Evolutionary conservation across 2,329 filamentous ascomycete genomes (phyloP), one percentile per base, ranked within the genome.

Genomic region (Colletotrichum orchidophilum): DNA sequence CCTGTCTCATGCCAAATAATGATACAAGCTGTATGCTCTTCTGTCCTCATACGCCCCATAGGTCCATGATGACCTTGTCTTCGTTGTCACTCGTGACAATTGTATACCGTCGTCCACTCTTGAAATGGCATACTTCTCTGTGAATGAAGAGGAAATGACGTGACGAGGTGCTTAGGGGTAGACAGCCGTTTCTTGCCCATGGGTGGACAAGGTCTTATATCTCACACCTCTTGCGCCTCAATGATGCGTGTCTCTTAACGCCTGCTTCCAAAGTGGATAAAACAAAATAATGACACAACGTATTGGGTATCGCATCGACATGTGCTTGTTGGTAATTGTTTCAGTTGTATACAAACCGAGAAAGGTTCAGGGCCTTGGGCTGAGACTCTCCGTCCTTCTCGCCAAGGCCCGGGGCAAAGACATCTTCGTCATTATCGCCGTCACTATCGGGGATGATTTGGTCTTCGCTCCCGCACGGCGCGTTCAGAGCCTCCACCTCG

Each of bases 401-500:
- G 21, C 58, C 64, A 29, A 46, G 70, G 18, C 79, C 78, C 11
- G 80, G 76, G 26, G 77, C 74, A 27, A 71, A 46, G 39, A 85
- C 83, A 11, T 78, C 77, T 7, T 74, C 72, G 13, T 85, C 84
- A 21, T 82, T 81, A 65, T 87, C 86, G 21, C 75, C 84, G 70
- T 87, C 86, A 71, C 87, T 88, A 76, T 87, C 87, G 29, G 85
- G 85, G 15, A 87, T 78, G 72, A 90, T 84, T 65, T 88, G 83
- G 67, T 91, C 88, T 76, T 91, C 88, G 75, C 88, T 90, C 15
- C 88, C 88, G 6, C 80, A 73, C 12, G 81, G 70, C 63, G 75
- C 76, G 74, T 88, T 87, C 52, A 90, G 76, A 2, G 86, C 85
- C 74, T 86, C 86, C 3, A 90, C 82, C 74, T 90, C 88, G 8